Base-by-base conservation (phyloP, 148 eudicot species). In the Camellia granthamiana region DNA sequence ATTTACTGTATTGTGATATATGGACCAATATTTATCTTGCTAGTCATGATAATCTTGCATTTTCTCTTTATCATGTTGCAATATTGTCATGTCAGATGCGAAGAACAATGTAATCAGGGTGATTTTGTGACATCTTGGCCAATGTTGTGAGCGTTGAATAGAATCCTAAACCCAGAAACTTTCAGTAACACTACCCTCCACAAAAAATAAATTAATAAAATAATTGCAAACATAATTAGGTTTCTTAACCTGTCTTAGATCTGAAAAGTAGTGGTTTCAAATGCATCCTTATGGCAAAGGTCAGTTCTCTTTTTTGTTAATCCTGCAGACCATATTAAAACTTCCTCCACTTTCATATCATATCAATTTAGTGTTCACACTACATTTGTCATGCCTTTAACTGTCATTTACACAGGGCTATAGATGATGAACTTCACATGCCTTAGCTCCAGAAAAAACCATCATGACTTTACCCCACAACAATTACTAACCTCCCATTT, bases 31-130 rank as follows among this genome's bases (percentile, higher is more conserved):
- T 56, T 19, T 54, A 56, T 41, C 47, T 73, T 21, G 41, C 19
- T 73, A 73, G 62, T 30, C 14, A n/a, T 7, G 42, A 71, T 71
- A 11, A 42, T 42, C 71, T 46, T 46, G 73, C 73, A n/a, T 69
- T 69, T 46, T 6, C 59, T 60, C 21, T 72, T 43, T 23, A 51
- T 72, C 74, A 30, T 21, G 76, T 41, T 21, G 61, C 43, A 52
- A 52, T 23, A 23, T 23, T 23, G 23, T 23, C 76, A 72, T 12
- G 19, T 72, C 61, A 47, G 59, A 30, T 72, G 21, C 7, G 41
- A 9, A 55, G 16, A 19, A 15, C 11, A 2, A 49, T 38, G 30
- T 6, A 12, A 72, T 47, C 47, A 49, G 21, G 58, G 3, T 49
- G 59, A 11, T 49, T 23, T 23, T 23, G 23, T 3, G 10, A 13